A percentile compares a stretch with the other conserved stretches of the same genome.
Evolutionary conservation across 2,329 filamentous ascomycete species (phyloP).

Genomic region (Cryphonectria parasitica): DNA sequence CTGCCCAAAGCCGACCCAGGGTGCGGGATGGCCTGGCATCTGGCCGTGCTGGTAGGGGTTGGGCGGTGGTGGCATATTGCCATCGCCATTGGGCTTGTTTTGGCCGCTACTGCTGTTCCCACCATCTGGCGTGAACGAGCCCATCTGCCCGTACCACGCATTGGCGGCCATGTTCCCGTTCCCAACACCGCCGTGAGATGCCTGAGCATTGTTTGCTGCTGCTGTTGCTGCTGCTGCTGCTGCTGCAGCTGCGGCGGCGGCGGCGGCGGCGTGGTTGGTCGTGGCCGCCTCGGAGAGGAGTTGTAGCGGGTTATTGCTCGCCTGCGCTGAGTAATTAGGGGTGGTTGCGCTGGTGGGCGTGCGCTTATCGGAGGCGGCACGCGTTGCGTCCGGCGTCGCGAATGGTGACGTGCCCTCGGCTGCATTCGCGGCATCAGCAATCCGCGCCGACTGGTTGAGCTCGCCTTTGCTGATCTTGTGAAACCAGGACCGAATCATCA

Average conservation of each 20-base stretch:
- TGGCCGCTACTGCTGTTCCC: not conserved
- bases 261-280: slow-evolving; percentile 40
- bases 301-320: slow-evolving; percentile 56
- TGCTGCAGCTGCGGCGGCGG: slow-evolving; percentile 5
- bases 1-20: slow-evolving; percentile 38
- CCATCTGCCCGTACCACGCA: slow-evolving; percentile 17
- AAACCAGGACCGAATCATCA: slow-evolving; percentile 74
- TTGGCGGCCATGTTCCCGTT: slow-evolving; percentile 23
- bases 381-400: slow-evolving; percentile 13
- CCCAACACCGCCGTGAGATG: slow-evolving; percentile 6
- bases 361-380: slow-evolving; percentile 16
- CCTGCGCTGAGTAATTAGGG: slow-evolving; percentile 37
- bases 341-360: slow-evolving; percentile 32
- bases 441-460: slow-evolving; percentile 22
- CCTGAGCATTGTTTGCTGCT: slow-evolving; percentile 21
- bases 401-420: slow-evolving; percentile 23
- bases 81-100: slow-evolving; percentile 24
- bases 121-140: not conserved
- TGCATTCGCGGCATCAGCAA: slow-evolving; percentile 13
- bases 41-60: slow-evolving; percentile 31
- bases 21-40: slow-evolving; percentile 30
- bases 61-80: slow-evolving; percentile 26
- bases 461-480: slow-evolving; percentile 43
- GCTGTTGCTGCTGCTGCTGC: not conserved
- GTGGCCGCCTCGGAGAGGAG: slow-evolving; percentile 62